These are phyloP conservation scores for Triticum monococcum DNA, from an alignment of 176 grass and related monocot genomes.

Conservation along the genomic window DNA sequence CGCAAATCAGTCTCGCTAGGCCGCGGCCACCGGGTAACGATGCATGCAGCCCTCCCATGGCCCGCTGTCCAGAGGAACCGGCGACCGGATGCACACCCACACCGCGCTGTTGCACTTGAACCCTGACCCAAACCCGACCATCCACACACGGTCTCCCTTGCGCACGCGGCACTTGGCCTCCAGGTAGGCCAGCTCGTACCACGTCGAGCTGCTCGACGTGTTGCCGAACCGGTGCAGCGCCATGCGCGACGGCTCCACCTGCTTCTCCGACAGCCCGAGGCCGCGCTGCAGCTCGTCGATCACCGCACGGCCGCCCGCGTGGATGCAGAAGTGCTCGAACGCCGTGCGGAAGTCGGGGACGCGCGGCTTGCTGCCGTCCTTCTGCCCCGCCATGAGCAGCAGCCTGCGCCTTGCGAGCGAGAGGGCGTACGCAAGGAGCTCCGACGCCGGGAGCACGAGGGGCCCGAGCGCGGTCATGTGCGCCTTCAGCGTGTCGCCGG, in stretches of 20 bases:
- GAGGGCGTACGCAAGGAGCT: conserved; percentile 15
- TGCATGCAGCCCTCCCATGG: conserved; percentile 11
- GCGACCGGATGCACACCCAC: conserved; percentile 55
- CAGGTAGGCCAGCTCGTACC: conserved; percentile 95
- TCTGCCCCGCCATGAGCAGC: background rate
- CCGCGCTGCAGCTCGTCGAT: conserved; percentile 82
- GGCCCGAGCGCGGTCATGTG: conserved; percentile 25
- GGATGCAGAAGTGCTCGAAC: conserved; percentile 97
- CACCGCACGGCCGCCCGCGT: conserved; percentile 69
- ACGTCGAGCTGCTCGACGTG: conserved; percentile 91
- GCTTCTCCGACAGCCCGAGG: conserved; percentile 44
- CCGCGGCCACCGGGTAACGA: background rate
- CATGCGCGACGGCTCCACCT: conserved; percentile 81
- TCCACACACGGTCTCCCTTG: conserved; percentile 67
- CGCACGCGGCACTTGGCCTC: conserved; percentile 75
- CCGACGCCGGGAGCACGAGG: conserved; percentile 25
- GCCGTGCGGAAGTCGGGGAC: conserved; percentile 64
- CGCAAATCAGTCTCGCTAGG: background rate
- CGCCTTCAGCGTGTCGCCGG: conserved; percentile 27
- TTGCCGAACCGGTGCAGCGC: conserved; percentile 83
- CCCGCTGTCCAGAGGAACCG: background rate
- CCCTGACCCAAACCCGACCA: conserved; percentile 82
- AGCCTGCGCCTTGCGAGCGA: background rate
- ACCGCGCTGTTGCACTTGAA: conserved; percentile 95
- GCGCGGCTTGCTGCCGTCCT: background rate